A percentile compares a stretch with the other conserved stretches of the same genome.
These are phyloP conservation scores for Zymoseptoria passerinii DNA, from an alignment of 2,329 filamentous ascomycete species.

Conservation along the genomic window DNA sequence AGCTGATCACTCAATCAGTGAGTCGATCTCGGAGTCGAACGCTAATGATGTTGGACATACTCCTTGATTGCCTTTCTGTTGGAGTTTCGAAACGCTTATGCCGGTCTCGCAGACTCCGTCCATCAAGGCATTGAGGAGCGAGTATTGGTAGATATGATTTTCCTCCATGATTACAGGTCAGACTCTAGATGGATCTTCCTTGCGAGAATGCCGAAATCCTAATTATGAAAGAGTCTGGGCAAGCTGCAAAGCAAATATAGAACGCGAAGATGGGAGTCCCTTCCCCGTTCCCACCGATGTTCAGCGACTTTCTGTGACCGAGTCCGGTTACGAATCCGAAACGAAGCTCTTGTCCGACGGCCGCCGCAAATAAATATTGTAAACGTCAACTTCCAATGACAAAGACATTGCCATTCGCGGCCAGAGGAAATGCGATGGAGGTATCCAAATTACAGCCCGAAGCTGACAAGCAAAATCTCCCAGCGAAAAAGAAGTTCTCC, in stretches of 20 bases:
- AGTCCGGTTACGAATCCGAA: background rate
- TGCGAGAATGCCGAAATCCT: too few relatives aligned
- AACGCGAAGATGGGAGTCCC: too few relatives aligned
- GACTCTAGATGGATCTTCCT: too few relatives aligned
- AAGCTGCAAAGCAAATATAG: too few relatives aligned
- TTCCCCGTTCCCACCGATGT: background rate
- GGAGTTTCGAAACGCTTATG: slow-evolving; percentile 40
- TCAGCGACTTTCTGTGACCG: background rate
- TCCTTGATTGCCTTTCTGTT: slow-evolving; percentile 42
- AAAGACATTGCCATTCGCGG: background rate
- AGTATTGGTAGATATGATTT: slow-evolving; percentile 40
- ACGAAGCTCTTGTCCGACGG: background rate
- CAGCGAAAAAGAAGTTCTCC: background rate
- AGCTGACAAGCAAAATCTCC: background rate
- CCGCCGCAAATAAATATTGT: background rate
- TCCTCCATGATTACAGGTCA: slow-evolving; percentile 20
- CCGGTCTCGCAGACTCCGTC: slow-evolving; percentile 39
- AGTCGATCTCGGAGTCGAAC: background rate
- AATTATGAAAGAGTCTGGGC: too few relatives aligned
- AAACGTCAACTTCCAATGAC: background rate
- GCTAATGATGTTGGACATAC: background rate
- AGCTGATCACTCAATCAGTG: slow-evolving; percentile 20
- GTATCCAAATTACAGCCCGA: background rate
- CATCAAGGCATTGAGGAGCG: slow-evolving; percentile 38
- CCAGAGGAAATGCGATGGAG: background rate